A percentile compares a stretch with the other conserved stretches of the same genome.
phyloP scores from a whole-genome alignment of 192 early-diverging fungal species.

The Umbelopsis isabellina region DNA sequence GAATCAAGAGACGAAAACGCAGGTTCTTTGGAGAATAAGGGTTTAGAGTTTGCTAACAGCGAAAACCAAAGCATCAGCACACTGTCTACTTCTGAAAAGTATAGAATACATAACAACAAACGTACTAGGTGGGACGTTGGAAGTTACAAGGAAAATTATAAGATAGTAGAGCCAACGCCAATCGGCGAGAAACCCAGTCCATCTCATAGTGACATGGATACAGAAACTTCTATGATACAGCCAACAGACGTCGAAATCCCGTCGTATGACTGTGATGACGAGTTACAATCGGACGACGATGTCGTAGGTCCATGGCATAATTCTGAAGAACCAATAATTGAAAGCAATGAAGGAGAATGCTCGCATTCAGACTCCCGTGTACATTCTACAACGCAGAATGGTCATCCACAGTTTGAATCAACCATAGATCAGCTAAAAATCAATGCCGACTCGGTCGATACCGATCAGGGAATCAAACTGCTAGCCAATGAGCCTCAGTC shows the following conservation, averaged over 20 bases:
- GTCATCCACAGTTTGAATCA: no score
- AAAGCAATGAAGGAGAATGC: background rate
- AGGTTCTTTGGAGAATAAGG: background rate
- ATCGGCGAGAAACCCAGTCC: background rate
- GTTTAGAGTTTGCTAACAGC: no score
- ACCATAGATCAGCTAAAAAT: no score
- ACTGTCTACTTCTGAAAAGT: background rate
- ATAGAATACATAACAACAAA: constrained; percentile 15
- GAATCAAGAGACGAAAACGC: background rate
- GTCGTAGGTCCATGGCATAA: constrained; percentile 37
- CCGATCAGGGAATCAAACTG: background rate
- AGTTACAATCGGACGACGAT: constrained; percentile 35
- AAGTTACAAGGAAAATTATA: background rate
- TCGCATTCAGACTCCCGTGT: background rate
- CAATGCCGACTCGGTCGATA: background rate
- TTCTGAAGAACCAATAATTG: background rate
- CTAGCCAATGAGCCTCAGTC: background rate
- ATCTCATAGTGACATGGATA: background rate
- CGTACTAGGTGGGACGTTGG: constrained; percentile 30
- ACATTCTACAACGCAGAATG: no score
- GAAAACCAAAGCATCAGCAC: no score
- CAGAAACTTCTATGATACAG: background rate
- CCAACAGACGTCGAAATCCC: background rate
- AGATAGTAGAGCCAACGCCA: background rate
- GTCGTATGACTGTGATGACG: background rate